A percentile compares a stretch with the other conserved stretches of the same genome.
These are phyloP conservation scores for Tremellales sp. DNA, from an alignment of 1,284 basidiomycete species.

Conservation along the genomic window DNA sequence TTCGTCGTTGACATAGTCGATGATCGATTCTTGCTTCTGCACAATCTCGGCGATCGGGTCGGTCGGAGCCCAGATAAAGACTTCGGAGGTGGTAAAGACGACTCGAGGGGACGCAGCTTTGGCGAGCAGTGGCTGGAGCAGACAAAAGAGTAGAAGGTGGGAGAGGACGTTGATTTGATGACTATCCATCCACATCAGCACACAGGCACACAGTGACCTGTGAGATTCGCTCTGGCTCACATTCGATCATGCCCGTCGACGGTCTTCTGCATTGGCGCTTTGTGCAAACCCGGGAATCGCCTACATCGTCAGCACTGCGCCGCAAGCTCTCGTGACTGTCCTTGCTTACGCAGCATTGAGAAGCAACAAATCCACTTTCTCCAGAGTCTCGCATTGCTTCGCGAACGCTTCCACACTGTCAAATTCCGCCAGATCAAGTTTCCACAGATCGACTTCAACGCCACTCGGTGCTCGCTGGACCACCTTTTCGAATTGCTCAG, in stretches of 20 bases:
- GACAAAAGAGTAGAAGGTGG: conserved; percentile 16
- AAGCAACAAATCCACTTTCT: conserved; percentile 13
- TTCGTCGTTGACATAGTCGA: conserved; percentile 10
- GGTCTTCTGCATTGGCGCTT: conserved; percentile 1
- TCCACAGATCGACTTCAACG: conserved; percentile 11
- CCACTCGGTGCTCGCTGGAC: conserved; percentile 2
- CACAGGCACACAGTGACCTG: too few relatives aligned
- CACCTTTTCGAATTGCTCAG: conserved; percentile 5
- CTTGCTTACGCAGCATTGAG: conserved; percentile 15
- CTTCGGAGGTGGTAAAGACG: conserved; percentile 13
- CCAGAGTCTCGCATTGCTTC: neutral
- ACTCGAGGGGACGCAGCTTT: conserved; percentile 6
- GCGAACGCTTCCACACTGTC: conserved; percentile 11
- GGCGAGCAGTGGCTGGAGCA: conserved; percentile 14
- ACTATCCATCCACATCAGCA: too few relatives aligned
- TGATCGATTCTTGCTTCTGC: conserved; percentile 1
- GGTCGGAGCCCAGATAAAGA: conserved; percentile 5
- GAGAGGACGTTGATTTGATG: conserved; percentile 20
- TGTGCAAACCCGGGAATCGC: conserved; percentile 6
- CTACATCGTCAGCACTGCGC: neutral
- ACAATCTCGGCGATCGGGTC: conserved; percentile 2
- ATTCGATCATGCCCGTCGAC: conserved; percentile 13
- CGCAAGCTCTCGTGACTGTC: neutral
- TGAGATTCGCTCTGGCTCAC: conserved; percentile 5
- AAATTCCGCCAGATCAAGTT: conserved; percentile 10